Percentiles rank a stretch among this genome's conserved stretches.
Evolutionary conservation across 1,284 basidiomycete genomes (phyloP).

Genomic region (Nidula niveotomentosa): DNA sequence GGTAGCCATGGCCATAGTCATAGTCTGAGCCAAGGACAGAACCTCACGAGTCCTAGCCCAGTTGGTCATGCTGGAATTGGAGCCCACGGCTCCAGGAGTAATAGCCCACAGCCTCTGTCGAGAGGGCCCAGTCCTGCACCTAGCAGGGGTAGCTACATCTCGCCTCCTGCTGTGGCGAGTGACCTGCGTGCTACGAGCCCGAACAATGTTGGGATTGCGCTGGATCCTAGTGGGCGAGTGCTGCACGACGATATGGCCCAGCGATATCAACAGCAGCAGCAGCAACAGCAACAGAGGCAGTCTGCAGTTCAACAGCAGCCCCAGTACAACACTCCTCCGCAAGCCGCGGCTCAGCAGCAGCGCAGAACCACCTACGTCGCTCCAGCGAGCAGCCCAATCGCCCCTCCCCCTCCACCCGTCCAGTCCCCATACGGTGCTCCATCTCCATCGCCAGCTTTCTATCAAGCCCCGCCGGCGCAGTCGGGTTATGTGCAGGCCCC

Average conservation of each 20-base stretch:
- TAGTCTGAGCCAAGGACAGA: slow-evolving; percentile 31
- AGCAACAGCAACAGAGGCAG: slow-evolving; percentile 8
- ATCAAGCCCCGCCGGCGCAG: slow-evolving; percentile 24
- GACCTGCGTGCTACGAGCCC: slow-evolving; percentile 36
- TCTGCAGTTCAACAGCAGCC: slow-evolving; percentile 7
- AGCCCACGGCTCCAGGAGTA: slow-evolving; percentile 54
- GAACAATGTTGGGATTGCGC: slow-evolving; percentile 68
- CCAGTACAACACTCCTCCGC: neutral
- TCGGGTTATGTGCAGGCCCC: slow-evolving; percentile 18
- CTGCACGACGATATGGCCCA: slow-evolving; percentile 80
- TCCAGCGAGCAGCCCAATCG: slow-evolving; percentile 12
- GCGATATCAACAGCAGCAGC: slow-evolving; percentile 41
- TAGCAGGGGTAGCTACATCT: slow-evolving; percentile 29
- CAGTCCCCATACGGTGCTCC: slow-evolving; percentile 24
- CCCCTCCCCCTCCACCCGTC: slow-evolving; percentile 16
- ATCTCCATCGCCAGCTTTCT: slow-evolving; percentile 24
- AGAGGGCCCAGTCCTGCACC: slow-evolving; percentile 48
- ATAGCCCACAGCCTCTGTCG: slow-evolving; percentile 61
- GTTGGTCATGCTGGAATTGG: slow-evolving; percentile 81
- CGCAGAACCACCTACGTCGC: slow-evolving; percentile 22
- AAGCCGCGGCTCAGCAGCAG: slow-evolving; percentile 12
- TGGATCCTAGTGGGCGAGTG: slow-evolving; percentile 79
- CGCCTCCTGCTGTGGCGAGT: slow-evolving; percentile 25
- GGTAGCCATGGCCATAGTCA: slow-evolving; percentile 15
- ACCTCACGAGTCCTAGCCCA: slow-evolving; percentile 51